These are phyloP conservation scores for Zygosaccharomyces siamensis DNA, from an alignment of 805 yeast species.

Conservation along the genomic window DNA sequence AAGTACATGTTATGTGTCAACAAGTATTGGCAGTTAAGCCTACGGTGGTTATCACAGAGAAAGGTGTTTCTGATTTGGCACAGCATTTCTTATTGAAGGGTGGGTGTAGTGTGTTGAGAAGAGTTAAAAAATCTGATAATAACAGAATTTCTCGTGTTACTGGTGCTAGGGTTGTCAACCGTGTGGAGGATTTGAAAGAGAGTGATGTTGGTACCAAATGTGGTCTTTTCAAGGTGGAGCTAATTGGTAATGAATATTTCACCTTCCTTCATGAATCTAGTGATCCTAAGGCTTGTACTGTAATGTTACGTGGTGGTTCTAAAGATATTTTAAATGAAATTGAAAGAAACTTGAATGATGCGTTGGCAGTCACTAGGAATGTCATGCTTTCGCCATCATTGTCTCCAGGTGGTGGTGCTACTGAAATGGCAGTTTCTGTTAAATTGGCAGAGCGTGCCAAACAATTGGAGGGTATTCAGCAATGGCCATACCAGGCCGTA, in stretches of 20 bases:
- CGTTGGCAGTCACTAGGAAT: constrained; percentile 95
- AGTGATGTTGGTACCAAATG: constrained; percentile 84
- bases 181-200: constrained; percentile 91
- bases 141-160: constrained; percentile 96
- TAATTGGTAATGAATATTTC: constrained; percentile 96
- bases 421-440: constrained; percentile 97
- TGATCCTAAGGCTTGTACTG: constrained; percentile 90
- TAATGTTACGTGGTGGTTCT: constrained; percentile 90
- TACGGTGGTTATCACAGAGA: constrained; percentile 92
- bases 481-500: constrained; percentile 98
- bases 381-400: constrained; percentile 91
- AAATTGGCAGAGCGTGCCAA: constrained; percentile 85
- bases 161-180: constrained; percentile 94
- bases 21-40: constrained; percentile 81
- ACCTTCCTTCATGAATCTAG: constrained; percentile 76
- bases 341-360: constrained; percentile 95
- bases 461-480: constrained; percentile 87
- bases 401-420: constrained; percentile 99
- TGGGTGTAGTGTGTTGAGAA: constrained; percentile 85
- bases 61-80: constrained; percentile 96
- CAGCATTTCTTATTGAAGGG: constrained; percentile 94
- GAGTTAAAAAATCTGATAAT: constrained; percentile 92
- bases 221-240: constrained; percentile 87
- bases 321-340: constrained; percentile 94
- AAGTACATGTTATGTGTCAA: constrained; percentile 81